Base-by-base conservation (phyloP, 1,139 yeast genomes). In the Magnusiomyces suaveolens region DNA sequence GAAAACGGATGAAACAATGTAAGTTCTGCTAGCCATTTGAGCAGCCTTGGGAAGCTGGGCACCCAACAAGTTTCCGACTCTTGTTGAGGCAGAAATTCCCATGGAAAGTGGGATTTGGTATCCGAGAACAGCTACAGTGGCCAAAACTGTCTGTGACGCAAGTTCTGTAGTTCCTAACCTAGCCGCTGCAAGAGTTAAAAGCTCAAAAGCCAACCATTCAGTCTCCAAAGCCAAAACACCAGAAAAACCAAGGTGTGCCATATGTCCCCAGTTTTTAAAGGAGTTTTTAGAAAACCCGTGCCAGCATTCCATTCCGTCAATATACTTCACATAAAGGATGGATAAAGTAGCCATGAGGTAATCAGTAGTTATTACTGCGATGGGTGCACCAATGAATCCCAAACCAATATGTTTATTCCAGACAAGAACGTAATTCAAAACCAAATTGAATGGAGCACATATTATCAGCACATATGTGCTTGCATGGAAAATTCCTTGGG, bases 401-500 rank as follows among this genome's bases (percentile, higher is more conserved):
- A 82, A 60, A 0, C 83, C 86, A 48, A 76, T 67, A 48, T 71
- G 69, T 74, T 80, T 68, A 64, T 84, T 76, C 92, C 95, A 89
- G 10, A 89, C 95, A 43, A 89, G 71, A n/a, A 81, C 64, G 75
- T 84, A 87, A 59, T 90, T 87, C 53, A 85, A 66, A 12, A 81
- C 63, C 4, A 86, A 77, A 67, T 90, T 88, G 29, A 86, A 62
- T 0, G 97, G 96, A 0, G 96, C 92, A 63, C 90, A 81, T 12
- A 88, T 69, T 50, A 87, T 74, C 46, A 89, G 70, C 4, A 88
- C 84, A 36, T 86, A 82, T 1, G 95, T 85, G 2, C 94, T 87
- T 0, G 97, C 96, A 63, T 87, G 94, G 72, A 87, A 89, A 26
- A 88, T 86, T 6, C 95, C 95, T 68, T 90, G 97, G 0, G 95